Evolutionary conservation across 2,329 filamentous ascomycete genomes (phyloP), one percentile per base, ranked within the genome.

Genomic region (Phyllosticta citribraziliensis): DNA sequence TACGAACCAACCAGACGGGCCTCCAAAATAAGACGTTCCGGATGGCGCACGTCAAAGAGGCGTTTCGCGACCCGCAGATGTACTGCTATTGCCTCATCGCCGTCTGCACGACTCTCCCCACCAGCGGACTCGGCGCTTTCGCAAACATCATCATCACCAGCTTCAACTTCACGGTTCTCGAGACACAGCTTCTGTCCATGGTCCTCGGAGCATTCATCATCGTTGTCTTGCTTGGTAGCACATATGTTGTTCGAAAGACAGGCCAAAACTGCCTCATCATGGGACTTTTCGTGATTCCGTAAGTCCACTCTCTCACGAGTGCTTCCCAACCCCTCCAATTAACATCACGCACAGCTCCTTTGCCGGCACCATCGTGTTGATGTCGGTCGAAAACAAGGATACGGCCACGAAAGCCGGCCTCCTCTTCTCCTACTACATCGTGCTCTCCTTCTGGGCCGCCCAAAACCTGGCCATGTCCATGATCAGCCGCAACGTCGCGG

Each of bases 111-210:
- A 91, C 87, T 0, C 76, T 91, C 1, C 88, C 88, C 0, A 91
- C 87, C 0, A 85, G 82, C 20, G 88, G 88, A 0, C 80, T 91
- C 0, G 88, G 88, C 6, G 84, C 84, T 0, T 91, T 90, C 69
- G 84, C 86, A 59, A 87, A 87, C 64, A 87, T 91, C 66, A 87
- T 92, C 67, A 89, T 91, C 72, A 71, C 80, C 60, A 78, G 79
- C n/a, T 85, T 91, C 62, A 75, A 85, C 0, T 92, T 91, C 67
- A 79, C 75, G 0, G 75, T 77, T 0, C 76, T 90, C 6, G 75
- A 91, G 71, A 89, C 88, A 0, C 88, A 91, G 73, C 76, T 92
- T 1, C 75, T 92, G 24, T 82, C 86, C 50, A 90, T 91, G 86
- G 88, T 90, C 0, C 76, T 89, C 0, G 88, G 88, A 5, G 83